A percentile compares a stretch with the other conserved stretches of the same genome.
These are phyloP conservation scores for Metschnikowia dekortorum DNA, from an alignment of 805 yeast species.

Conservation along the genomic window DNA sequence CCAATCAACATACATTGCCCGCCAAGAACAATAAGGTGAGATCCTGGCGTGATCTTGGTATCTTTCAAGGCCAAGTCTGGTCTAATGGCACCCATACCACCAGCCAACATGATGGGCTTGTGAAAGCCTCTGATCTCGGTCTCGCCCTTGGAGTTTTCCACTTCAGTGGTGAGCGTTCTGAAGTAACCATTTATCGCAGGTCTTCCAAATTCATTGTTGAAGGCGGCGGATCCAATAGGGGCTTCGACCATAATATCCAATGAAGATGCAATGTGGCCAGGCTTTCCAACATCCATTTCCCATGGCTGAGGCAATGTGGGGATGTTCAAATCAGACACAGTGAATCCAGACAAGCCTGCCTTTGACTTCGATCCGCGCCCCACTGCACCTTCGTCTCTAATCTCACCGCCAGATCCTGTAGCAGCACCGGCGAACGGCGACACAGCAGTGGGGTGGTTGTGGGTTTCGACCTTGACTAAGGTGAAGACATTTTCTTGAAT, in stretches of 20 bases:
- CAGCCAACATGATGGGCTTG: constrained; percentile 98
- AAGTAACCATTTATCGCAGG: constrained; percentile 96
- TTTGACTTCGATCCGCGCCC: constrained; percentile 97
- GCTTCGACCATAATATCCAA: constrained; percentile 95
- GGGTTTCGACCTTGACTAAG: constrained; percentile 94
- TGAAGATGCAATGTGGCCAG: constrained; percentile 87
- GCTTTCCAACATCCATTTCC: constrained; percentile 90
- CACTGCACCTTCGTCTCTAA: constrained; percentile 99
- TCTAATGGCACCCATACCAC: constrained; percentile 97
- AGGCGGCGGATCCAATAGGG: constrained; percentile 96
- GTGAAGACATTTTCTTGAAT: constrained; percentile 79
- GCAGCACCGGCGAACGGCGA: constrained; percentile 99
- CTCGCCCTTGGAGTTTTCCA: constrained; percentile 55
- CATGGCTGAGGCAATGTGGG: constrained; percentile 89
- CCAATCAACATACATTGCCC: constrained; percentile 98
- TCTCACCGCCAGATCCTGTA: constrained; percentile 99
- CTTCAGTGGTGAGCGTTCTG: constrained; percentile 86
- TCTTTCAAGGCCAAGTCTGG: constrained; percentile 89
- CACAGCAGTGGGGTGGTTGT: constrained; percentile 98
- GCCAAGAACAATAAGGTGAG: constrained; percentile 88
- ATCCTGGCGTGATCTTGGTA: constrained; percentile 84
- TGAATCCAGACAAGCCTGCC: constrained; percentile 92
- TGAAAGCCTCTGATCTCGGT: constrained; percentile 91
- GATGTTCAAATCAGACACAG: constrained; percentile 85
- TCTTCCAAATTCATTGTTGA: constrained; percentile 97